Evolutionary conservation across 257 asterid genomes (phyloP).

Genomic region (Ocimum tenuiflorum): DNA sequence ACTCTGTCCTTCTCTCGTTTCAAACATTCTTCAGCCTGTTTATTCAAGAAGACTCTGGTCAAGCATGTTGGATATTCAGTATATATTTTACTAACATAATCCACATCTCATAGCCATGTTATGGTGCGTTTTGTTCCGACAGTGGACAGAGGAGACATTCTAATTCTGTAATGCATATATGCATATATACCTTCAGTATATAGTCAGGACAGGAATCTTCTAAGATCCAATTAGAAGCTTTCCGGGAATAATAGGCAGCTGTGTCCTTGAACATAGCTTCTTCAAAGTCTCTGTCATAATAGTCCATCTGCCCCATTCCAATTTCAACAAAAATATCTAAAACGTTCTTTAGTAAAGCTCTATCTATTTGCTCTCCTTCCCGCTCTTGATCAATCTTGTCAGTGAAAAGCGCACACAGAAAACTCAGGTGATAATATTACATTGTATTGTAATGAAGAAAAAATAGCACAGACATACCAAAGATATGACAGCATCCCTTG

Average conservation of each 20-base stretch:
- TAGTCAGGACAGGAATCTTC: slow-evolving; percentile 59
- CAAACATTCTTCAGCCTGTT: slow-evolving; percentile 58
- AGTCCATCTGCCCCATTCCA: slow-evolving; percentile 61
- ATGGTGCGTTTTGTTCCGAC: not conserved
- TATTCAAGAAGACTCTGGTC: slow-evolving; percentile 10
- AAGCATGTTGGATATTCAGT: not conserved
- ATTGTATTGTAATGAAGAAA: not conserved
- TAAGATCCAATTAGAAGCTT: slow-evolving; percentile 60
- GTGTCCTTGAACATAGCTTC: slow-evolving; percentile 44
- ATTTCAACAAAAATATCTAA: slow-evolving; percentile 57
- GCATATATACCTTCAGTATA: slow-evolving; percentile 36
- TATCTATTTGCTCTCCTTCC: slow-evolving; percentile 63
- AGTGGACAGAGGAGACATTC: not conserved
- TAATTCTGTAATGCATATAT: not conserved
- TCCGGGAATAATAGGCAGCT: slow-evolving; percentile 55
- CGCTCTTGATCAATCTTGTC: slow-evolving; percentile 56
- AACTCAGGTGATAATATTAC: no score
- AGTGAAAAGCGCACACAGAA: not conserved
- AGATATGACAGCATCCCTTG: slow-evolving; percentile 83
- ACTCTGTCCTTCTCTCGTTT: slow-evolving; percentile 49
- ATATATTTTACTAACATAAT: slow-evolving; percentile 2
- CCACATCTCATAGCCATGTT: not conserved
- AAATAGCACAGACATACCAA: slow-evolving; percentile 17
- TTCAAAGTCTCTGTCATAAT: slow-evolving; percentile 50
- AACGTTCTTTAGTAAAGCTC: slow-evolving; percentile 44